Conservation (phyloP, 805 yeast genomes). For the Teunomyces barrocoloradensis region DNA sequence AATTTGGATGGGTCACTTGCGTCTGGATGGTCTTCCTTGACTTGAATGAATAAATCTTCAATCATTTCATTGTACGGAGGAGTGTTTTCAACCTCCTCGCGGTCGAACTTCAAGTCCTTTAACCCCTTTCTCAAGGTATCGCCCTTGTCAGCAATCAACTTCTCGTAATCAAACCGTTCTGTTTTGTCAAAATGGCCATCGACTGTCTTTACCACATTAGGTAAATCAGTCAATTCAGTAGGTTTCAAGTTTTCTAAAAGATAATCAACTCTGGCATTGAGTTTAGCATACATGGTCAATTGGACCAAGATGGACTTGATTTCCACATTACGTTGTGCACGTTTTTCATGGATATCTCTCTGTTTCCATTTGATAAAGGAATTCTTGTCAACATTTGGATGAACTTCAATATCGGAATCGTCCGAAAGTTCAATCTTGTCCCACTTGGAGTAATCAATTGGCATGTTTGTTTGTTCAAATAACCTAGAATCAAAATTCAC, state of each 20-base stretch:
- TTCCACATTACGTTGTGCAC: slow-evolving; percentile 75
- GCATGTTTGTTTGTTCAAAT: slow-evolving; percentile 42
- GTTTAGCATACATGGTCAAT: slow-evolving; percentile 71
- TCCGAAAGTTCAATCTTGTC: slow-evolving; percentile 94
- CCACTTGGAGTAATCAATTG: slow-evolving; percentile 96
- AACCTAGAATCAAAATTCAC: too few relatives aligned
- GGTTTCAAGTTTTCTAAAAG: slow-evolving; percentile 46
- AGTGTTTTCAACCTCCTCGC: slow-evolving; percentile 38
- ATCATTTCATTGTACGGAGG: slow-evolving; percentile 89
- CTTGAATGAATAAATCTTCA: slow-evolving; percentile 80
- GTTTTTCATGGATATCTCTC: slow-evolving; percentile 92
- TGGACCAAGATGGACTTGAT: slow-evolving; percentile 75
- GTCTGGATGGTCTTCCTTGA: slow-evolving; percentile 58
- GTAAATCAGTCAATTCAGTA: slow-evolving; percentile 33
- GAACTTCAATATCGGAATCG: slow-evolving; percentile 96
- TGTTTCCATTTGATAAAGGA: slow-evolving; percentile 97
- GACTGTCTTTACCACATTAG: slow-evolving; percentile 39
- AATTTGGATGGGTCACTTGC: slow-evolving; percentile 38
- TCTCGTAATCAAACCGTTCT: slow-evolving; percentile 53
- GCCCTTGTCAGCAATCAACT: slow-evolving; percentile 34
- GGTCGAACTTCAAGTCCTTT: slow-evolving; percentile 34
- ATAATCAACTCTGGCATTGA: slow-evolving; percentile 70
- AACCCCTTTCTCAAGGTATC: slow-evolving; percentile 46
- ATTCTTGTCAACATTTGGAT: slow-evolving; percentile 93
- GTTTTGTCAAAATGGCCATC: slow-evolving; percentile 51